Percentiles rank a stretch among this genome's conserved stretches.
These are phyloP conservation scores for Herpotrichia juniperi DNA, from an alignment of 2,329 filamentous ascomycete genomes.

Conservation along the genomic window DNA sequence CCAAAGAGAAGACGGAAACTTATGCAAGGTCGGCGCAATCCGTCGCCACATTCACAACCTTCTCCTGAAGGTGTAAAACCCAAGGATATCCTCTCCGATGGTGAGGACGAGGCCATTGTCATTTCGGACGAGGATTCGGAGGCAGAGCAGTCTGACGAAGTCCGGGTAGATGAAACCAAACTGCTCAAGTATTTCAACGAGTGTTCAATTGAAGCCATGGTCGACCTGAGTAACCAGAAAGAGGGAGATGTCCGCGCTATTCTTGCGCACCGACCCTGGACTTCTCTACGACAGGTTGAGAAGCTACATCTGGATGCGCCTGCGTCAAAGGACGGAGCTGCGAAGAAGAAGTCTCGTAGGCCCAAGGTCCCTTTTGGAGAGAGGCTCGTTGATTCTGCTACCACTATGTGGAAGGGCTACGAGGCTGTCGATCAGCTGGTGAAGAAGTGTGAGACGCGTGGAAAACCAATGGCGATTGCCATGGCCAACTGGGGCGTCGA, in stretches of 20 bases:
- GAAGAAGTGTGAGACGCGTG: conserved; percentile 73
- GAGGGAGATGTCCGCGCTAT: conserved; percentile 72
- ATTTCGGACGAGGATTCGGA: conserved; percentile 52
- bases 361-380: conserved; percentile 65
- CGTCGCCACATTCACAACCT: conserved; percentile 28
- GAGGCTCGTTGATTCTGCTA: conserved; percentile 68
- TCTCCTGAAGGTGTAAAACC: conserved; percentile 19
- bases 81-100: conserved; percentile 13
- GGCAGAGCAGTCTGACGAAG: conserved; percentile 36
- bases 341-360: conserved; percentile 41
- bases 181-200: conserved; percentile 85
- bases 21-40: conserved; percentile 56
- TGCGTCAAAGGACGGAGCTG: conserved; percentile 51
- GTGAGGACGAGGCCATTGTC: conserved; percentile 41
- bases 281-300: conserved; percentile 67
- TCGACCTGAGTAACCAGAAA: conserved; percentile 79
- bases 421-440: conserved; percentile 85
- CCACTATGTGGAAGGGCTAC: conserved; percentile 79
- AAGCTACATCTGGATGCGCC: conserved; percentile 58
- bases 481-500: conserved; percentile 74
- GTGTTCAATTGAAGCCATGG: conserved; percentile 75
- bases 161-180: conserved; percentile 53
- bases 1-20: conserved; percentile 49
- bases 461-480: conserved; percentile 67
- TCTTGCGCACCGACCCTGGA: conserved; percentile 77